Conservation (phyloP, 352 stramenopile genomes). For the Phytopythium mirpurense region DNA sequence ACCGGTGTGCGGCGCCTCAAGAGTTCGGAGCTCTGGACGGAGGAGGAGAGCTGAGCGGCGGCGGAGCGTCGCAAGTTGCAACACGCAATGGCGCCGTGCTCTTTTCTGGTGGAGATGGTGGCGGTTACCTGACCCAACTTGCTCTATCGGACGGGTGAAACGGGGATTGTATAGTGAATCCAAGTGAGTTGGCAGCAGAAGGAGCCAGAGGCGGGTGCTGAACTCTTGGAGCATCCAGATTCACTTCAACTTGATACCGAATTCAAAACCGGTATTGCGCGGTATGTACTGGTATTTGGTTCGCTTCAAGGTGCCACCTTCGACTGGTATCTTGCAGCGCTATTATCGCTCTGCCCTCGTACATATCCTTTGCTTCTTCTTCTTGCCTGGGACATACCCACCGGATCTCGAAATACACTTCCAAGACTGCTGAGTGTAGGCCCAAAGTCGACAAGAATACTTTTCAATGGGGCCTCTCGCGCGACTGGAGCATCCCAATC, state of each 20-base stretch:
- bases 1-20: neutral
- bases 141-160: too few relatives aligned
- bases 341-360: too few relatives aligned
- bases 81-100: neutral
- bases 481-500: too few relatives aligned
- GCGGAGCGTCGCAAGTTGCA: too few relatives aligned
- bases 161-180: neutral
- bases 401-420: too few relatives aligned
- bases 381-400: too few relatives aligned
- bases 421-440: too few relatives aligned
- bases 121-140: neutral
- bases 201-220: neutral
- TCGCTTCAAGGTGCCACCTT: neutral
- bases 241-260: conserved; percentile 1
- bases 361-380: too few relatives aligned
- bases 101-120: neutral
- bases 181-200: neutral
- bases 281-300: neutral
- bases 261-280: neutral
- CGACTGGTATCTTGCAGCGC: too few relatives aligned
- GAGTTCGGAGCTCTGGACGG: neutral
- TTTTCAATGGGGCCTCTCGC: too few relatives aligned
- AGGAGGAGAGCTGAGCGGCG: neutral
- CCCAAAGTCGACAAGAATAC: too few relatives aligned
- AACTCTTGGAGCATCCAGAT: neutral